Conservation (phyloP, 495 filamentous ascomycete genomes). For the Lichina pygmaea region DNA sequence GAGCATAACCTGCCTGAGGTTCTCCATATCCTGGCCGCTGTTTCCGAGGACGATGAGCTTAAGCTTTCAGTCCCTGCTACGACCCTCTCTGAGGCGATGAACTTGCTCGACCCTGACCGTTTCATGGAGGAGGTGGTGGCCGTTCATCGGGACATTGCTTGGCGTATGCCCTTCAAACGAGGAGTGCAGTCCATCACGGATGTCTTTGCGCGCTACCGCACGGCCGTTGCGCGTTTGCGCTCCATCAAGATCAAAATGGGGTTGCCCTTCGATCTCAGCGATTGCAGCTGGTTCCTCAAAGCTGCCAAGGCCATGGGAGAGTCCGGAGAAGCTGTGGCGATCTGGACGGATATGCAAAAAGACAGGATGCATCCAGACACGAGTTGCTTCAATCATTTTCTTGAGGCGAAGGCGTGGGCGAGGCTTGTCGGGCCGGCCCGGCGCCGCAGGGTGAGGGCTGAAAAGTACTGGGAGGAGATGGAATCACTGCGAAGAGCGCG, state of each 20-base stretch:
- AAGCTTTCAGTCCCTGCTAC: constrained; percentile 8
- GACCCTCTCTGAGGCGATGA: constrained; percentile 22
- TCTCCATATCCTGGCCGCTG: constrained; percentile 4
- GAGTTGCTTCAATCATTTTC: constrained; percentile 29
- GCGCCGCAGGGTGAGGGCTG: constrained; percentile 16
- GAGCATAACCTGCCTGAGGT: constrained; percentile 3
- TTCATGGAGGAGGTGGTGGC: constrained; percentile 6
- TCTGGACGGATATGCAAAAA: constrained; percentile 24
- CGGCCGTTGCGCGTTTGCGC: constrained; percentile 14
- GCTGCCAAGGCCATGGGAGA: constrained; percentile 24
- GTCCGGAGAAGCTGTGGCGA: constrained; percentile 14
- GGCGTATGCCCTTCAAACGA: no score
- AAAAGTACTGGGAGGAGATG: background rate
- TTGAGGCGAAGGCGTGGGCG: constrained; percentile 21
- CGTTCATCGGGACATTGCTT: constrained; percentile 6
- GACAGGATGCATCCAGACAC: constrained; percentile 17
- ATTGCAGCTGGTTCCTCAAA: constrained; percentile 29
- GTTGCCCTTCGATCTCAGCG: constrained; percentile 13
- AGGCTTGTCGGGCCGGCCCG: constrained; percentile 11
- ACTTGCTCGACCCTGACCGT: constrained; percentile 17
- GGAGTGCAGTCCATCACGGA: constrained; percentile 7
- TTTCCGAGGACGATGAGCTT: constrained; percentile 5
- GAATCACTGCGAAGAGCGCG: no score
- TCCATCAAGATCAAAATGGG: constrained; percentile 11
- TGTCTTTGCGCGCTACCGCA: constrained; percentile 16